Evolutionary conservation across 768 basidiomycete species (phyloP).

Genomic region (Coprinopsis strossmayeri): DNA sequence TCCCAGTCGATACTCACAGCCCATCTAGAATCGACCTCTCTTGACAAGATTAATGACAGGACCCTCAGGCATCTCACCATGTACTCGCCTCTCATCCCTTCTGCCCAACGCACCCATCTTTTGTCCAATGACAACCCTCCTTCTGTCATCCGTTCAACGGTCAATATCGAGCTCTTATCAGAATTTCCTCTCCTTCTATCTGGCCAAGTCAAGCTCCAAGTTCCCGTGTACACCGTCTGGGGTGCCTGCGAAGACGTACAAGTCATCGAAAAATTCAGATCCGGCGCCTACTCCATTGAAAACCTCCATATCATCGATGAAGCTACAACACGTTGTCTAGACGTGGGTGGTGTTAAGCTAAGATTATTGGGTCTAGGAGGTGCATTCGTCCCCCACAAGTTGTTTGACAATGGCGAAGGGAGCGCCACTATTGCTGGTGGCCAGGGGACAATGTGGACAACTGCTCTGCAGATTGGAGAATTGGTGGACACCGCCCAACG

Average conservation of each 20-base stretch:
- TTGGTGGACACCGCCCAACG: slow-evolving; percentile 96
- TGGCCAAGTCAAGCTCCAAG: slow-evolving; percentile 83
- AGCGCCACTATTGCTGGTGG: slow-evolving; percentile 97
- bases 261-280: slow-evolving; percentile 89
- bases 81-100: slow-evolving; percentile 91
- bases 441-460: slow-evolving; percentile 98
- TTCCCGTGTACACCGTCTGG: slow-evolving; percentile 96
- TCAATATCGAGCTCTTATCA: slow-evolving; percentile 75
- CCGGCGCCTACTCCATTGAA: slow-evolving; percentile 72
- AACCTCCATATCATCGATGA: slow-evolving; percentile 94
- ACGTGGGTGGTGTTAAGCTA: slow-evolving; percentile 90
- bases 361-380: slow-evolving; percentile 95
- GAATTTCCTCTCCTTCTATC: slow-evolving; percentile 91
- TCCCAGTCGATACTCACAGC: slow-evolving; percentile 1
- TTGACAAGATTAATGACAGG: slow-evolving; percentile 89
- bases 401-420: slow-evolving; percentile 93
- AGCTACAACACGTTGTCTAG: slow-evolving; percentile 86
- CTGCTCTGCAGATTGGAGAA: slow-evolving; percentile 94
- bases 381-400: slow-evolving; percentile 89
- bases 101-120: slow-evolving; percentile 74
- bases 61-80: slow-evolving; percentile 93
- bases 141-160: slow-evolving; percentile 61
- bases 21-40: slow-evolving; percentile 60
- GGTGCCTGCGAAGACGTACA: slow-evolving; percentile 96
- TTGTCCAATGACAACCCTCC: slow-evolving; percentile 67